Percentiles rank a stretch among this genome's conserved stretches.
These are phyloP conservation scores for Fusarium hostae DNA, from an alignment of 2,329 filamentous ascomycete species.

Conservation along the genomic window DNA sequence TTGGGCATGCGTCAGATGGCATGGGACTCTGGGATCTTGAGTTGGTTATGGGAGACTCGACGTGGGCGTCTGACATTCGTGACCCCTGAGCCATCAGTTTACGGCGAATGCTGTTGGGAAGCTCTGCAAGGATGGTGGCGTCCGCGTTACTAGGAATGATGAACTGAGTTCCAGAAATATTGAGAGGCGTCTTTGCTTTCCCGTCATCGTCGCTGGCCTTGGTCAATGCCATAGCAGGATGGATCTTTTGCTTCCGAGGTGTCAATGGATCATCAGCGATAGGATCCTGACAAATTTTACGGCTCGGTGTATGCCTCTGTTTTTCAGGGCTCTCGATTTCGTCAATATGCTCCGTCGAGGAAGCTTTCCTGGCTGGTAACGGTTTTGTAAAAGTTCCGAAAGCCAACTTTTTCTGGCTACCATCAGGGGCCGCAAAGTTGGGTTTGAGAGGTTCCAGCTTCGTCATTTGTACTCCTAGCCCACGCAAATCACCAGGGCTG, in stretches of 20 bases:
- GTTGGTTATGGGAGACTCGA: constrained; percentile 45
- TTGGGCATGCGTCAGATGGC: constrained; percentile 64
- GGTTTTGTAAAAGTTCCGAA: constrained; percentile 69
- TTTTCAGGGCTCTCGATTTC: constrained; percentile 54
- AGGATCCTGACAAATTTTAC: constrained; percentile 57
- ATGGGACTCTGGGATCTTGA: constrained; percentile 55
- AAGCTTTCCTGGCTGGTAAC: constrained; percentile 53
- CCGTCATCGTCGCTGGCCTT: constrained; percentile 61
- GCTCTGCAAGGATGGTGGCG: constrained; percentile 80
- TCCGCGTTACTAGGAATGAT: constrained; percentile 88
- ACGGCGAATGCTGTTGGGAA: constrained; percentile 84
- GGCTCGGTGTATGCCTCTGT: constrained; percentile 44
- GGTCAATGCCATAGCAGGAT: constrained; percentile 65
- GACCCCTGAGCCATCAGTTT: constrained; percentile 73
- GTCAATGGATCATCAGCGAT: constrained; percentile 66
- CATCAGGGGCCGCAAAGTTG: constrained; percentile 65
- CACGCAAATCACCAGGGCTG: constrained; percentile 90
- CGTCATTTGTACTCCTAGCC: constrained; percentile 91
- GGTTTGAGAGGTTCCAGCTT: constrained; percentile 84
- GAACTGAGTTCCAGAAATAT: constrained; percentile 89
- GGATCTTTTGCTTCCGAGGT: constrained; percentile 62
- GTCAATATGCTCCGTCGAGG: constrained; percentile 62
- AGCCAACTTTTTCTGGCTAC: constrained; percentile 81
- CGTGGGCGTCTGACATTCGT: constrained; percentile 31
- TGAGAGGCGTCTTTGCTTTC: constrained; percentile 74